Base-by-base conservation (phyloP, 169 alveolate genomes). In the Cryptosporidium tyzzeri region DNA sequence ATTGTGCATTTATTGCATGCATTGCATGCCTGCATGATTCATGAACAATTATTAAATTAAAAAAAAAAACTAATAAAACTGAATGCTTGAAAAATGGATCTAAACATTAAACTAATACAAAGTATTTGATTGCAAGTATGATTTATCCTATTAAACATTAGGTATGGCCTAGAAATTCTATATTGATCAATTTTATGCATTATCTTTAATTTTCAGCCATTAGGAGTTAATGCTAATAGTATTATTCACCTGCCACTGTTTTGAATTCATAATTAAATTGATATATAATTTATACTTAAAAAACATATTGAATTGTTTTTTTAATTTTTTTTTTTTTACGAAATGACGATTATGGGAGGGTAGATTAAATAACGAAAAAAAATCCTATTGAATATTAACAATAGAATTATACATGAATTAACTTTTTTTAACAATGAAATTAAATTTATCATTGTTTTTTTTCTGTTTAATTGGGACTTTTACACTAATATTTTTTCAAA, bases 341-440 rank as follows among this genome's bases (percentile, higher is more conserved):
- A 71, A 71, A 71, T 50, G 21, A 51, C 85, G 67, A 71, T 71
- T 71, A 29, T 33, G 9, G 31, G 68, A 29, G 65, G 85, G 61
- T 45, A 69, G 37, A 41, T 16, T 29, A 26, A 69, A 69, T 4
- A 69, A 69, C 39, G 1, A 67, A 31, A 23, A 23, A 37, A 8
- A 37, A 23, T 44, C 14, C 12, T 12, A 23, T 2, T 35, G 51
- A 67, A 14, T 29, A 10, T 69, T 41, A 9, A 41, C 44, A n/a
- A 8, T 65, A 33, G 14, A 65, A 65, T 65, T 65, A 35, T 65
- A 3, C 51, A 65, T 65, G 53, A 65, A 35, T 1, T n/a, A 65
- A 35, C 23, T 65, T 33, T 33, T 65, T 59, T 31, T 31, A 65
- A 29, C 18, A 21, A 65, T 65, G 71, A 65, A 10, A 65, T 18